Evolutionary conservation across 257 asterid genomes (phyloP).

Genomic region (Haberlea rhodopensis): DNA sequence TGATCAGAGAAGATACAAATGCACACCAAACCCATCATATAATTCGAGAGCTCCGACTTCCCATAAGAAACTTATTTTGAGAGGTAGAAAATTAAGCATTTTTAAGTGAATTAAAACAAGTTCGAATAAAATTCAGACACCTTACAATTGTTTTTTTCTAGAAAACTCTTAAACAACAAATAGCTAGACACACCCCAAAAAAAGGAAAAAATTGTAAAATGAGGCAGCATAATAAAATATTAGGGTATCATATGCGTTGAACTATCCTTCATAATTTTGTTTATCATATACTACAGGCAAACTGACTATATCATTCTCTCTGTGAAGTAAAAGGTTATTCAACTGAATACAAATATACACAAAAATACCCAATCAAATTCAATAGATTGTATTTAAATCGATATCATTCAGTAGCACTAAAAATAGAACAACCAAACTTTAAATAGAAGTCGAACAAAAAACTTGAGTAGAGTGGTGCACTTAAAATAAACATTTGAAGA

Average conservation of each 20-base stretch:
- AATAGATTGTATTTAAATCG: constrained; percentile 1
- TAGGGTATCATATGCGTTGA: not conserved
- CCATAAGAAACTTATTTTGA: not conserved
- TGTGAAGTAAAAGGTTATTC: not conserved
- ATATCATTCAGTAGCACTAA: not conserved
- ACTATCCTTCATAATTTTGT: not conserved
- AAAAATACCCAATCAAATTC: not conserved
- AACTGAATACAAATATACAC: not conserved
- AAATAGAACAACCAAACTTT: not conserved
- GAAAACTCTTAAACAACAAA: not conserved
- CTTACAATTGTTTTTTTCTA: not conserved
- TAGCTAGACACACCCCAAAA: not conserved
- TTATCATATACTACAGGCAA: not conserved
- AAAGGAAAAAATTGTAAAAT: too few species aligned
- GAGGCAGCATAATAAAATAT: not conserved
- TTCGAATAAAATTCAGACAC: not conserved
- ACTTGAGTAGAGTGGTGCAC: not conserved
- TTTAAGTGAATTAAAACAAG: not conserved
- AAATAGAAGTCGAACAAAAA: not conserved
- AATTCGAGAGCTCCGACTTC: constrained; percentile 9
- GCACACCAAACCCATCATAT: constrained; percentile 13
- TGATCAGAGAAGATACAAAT: constrained; percentile 3
- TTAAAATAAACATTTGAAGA: not conserved
- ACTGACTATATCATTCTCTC: not conserved
- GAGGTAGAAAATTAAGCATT: not conserved